Evolutionary conservation across 73 alveolate species (phyloP).

Genomic region (Paramecium octaurelia): DNA sequence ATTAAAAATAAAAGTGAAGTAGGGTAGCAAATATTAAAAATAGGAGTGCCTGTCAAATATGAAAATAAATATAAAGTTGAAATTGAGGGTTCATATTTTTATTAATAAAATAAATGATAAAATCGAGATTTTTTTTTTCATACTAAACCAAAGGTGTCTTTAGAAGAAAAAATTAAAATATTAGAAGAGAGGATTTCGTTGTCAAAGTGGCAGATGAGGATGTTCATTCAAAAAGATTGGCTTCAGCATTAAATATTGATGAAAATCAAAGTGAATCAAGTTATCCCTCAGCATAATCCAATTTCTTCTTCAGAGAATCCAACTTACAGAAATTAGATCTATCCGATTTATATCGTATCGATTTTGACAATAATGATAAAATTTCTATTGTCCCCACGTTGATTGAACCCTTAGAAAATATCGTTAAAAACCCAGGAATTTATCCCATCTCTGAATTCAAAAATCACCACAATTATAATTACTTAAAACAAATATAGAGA

Average conservation of each 20-base stretch:
- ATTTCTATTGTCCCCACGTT: slow-evolving; percentile 47
- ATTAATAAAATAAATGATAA: background rate
- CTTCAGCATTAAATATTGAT: slow-evolving; percentile 15
- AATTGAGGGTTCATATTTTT: background rate
- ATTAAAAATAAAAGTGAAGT: background rate
- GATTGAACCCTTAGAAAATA: slow-evolving; percentile 38
- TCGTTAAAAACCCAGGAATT: slow-evolving; percentile 61
- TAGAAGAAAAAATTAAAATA: background rate
- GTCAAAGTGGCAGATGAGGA: slow-evolving; percentile 33
- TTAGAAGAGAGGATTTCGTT: background rate
- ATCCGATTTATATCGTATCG: slow-evolving; percentile 12
- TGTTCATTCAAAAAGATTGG: slow-evolving; percentile 56
- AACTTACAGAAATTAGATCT: background rate
- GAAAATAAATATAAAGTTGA: background rate
- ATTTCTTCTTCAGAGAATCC: background rate
- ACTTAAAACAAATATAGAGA: slow-evolving; percentile 10
- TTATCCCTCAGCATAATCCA: background rate
- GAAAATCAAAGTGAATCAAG: background rate
- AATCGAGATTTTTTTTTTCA: background rate
- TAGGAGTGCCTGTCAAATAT: background rate
- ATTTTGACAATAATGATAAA: slow-evolving; percentile 51
- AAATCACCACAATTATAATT: slow-evolving; percentile 53
- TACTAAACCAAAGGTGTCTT: background rate
- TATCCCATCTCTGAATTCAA: slow-evolving; percentile 50
- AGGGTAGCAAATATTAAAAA: background rate